A percentile compares a stretch with the other conserved stretches of the same genome.
These are phyloP conservation scores for Gossypium gossypioides DNA, from an alignment of 441 rosid genomes.

Conservation along the genomic window DNA sequence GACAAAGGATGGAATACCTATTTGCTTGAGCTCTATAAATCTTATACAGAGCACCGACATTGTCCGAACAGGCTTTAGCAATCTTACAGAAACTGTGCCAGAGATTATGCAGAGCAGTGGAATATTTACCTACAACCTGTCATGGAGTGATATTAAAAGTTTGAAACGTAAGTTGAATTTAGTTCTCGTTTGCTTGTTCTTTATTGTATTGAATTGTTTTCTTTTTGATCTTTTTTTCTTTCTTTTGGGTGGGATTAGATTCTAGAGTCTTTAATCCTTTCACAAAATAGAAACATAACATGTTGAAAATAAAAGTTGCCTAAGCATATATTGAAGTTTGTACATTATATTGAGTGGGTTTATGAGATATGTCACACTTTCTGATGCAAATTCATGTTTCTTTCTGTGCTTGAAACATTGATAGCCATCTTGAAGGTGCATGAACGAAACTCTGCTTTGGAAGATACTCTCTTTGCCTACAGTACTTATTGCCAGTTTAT, in stretches of 20 bases:
- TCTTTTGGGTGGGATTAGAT: neutral
- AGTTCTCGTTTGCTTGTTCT: neutral
- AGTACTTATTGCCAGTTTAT: neutral
- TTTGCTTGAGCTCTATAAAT: slow-evolving; percentile 41
- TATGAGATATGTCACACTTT: neutral
- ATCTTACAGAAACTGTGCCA: slow-evolving; percentile 21
- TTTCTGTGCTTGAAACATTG: neutral
- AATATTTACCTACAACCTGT: slow-evolving; percentile 37
- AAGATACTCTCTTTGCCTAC: neutral
- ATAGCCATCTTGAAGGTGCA: neutral
- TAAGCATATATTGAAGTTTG: neutral
- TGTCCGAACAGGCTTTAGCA: slow-evolving; percentile 27
- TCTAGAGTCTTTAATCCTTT: neutral
- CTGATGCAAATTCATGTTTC: neutral
- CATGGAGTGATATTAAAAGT: slow-evolving; percentile 30
- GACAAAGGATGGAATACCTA: slow-evolving; percentile 34
- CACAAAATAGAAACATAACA: neutral
- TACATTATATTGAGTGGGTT: neutral
- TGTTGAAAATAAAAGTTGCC: neutral
- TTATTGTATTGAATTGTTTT: neutral
- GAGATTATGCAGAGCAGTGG: slow-evolving; percentile 23
- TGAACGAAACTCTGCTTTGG: neutral
- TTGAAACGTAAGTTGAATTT: slow-evolving; percentile 35
- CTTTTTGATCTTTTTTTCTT: neutral
- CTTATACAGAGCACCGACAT: slow-evolving; percentile 33